Evolutionary conservation across 1,284 basidiomycete genomes (phyloP), one percentile per base, ranked within the genome.

Genomic region (Macrocystidia cucumis): DNA sequence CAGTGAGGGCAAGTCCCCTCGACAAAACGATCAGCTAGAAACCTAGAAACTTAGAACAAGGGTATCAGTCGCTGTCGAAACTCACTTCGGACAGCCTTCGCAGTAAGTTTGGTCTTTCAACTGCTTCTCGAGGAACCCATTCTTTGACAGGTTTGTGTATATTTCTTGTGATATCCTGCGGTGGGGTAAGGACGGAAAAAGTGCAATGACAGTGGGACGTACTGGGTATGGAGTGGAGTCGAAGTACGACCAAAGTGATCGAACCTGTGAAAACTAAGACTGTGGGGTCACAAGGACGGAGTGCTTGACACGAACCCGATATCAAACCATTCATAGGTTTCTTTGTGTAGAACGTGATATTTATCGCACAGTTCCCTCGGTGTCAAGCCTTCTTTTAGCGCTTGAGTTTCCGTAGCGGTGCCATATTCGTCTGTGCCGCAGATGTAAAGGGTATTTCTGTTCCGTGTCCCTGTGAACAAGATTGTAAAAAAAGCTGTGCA

Each of bases 391-490:
- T 98, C 96, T 57, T 98, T 96, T 40, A 97, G 60, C 3, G 95
- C 96, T 62, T 96, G 88, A 1, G 93, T 98, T 69, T 98, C 95
- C 1, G 96, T 97, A 0, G 95, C 95, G 1, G 95, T 99, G 21
- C 95, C 95, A 52, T 99, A 99, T 62, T 99, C 95, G 56, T 99
- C 95, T 4, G 96, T 98, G 30, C 96, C 96, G 58, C 96, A 99
- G 44, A 98, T 76, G 59, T 93, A 90, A 4, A 82, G 60, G 1
- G 83, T 86, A 39, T 73, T 70, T 49, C 78, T 66, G 62, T 89
- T 86, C 48, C 82, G 65, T 26, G 82, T 78, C 14, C 85, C 86
- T 89, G 41, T 11, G 20, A 23, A 7, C 36, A 13, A 35, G 30
- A 20, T 13, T 16, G 28, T 34, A 30, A 37, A 12, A 38, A 35